Base-by-base conservation (phyloP, 139 green algal species). In the Asterochloris sp. region DNA sequence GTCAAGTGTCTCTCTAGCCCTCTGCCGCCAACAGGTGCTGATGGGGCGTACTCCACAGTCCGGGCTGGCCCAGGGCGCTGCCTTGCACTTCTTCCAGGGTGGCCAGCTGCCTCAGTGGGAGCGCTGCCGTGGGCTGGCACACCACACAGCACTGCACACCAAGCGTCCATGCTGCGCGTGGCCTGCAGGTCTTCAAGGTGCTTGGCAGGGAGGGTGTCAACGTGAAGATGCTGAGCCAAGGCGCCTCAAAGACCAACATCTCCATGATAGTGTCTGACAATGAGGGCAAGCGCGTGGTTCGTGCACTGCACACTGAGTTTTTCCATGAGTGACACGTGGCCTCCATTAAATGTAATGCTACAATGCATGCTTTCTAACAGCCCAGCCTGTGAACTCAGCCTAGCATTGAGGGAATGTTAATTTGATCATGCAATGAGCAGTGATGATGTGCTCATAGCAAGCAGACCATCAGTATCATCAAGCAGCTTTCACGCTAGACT, bases 181-280 rank as follows among this genome's bases (percentile, higher is more conserved):
- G 11, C 16, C 26, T 83, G 67, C 80, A 89, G 84, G 85, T 90
- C 47, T 94, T 93, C 79, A 75, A 84, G n/a, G 88, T 91, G 15
- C 85, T 95, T 74, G 74, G 87, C 14, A 63, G 79, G 13, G 76
- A 91, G 84, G 85, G 80, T 61, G 92, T 98, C 82, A 94, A 94
- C 69, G 94, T 96, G 64, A 86, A 93, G 74, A 98, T 98, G 95
- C 96, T 98, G 85, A 94, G 88, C 83, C 93, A 96, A 78, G 91
- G 94, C 64, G 91, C 92, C 62, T 92, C 84, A 79, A 96, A 96
- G 85, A 96, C 92, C 74, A 98, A 98, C 89, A 98, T 98, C 61
- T 92, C 88, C 0, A 84, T 98, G 15, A 91, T 98, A 62, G 87
- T 98, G 60, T 62, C 88, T 14, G 87, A 93, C 69, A 62, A 26